Conservation (phyloP, 257 asterid genomes). For the Lycium ferocissimum region DNA sequence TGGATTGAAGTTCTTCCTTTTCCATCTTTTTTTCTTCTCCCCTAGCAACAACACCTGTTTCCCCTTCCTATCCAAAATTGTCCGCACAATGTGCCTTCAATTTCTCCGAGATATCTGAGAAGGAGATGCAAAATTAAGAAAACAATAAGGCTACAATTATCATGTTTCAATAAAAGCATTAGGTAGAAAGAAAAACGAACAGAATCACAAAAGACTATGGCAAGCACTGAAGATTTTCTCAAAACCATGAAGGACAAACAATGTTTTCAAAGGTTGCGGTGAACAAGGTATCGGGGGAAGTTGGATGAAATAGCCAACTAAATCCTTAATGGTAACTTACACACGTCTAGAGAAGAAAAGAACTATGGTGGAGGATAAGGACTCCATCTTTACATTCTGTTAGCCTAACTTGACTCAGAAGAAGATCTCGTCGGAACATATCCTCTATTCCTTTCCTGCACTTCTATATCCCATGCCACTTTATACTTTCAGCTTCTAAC, state of each 20-base stretch:
- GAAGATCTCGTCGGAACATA: background rate
- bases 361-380: background rate
- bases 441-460: background rate
- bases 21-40: conserved; percentile 9
- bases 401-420: background rate
- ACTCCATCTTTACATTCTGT: background rate
- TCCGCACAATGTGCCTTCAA: background rate
- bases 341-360: background rate
- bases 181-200: background rate
- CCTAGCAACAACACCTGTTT: background rate
- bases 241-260: background rate
- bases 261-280: background rate
- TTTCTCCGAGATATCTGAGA: background rate
- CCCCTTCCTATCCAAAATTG: background rate
- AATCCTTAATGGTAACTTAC: background rate
- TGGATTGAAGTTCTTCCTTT: background rate
- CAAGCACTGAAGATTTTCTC: background rate
- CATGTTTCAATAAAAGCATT: background rate
- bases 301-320: background rate
- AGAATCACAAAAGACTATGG: background rate
- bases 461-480: background rate
- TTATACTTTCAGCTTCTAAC: background rate
- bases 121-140: conserved; percentile 2
- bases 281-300: background rate
- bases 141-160: background rate